These are phyloP conservation scores for Alternaria brassicae DNA, from an alignment of 2,329 filamentous ascomycete species.

Conservation along the genomic window DNA sequence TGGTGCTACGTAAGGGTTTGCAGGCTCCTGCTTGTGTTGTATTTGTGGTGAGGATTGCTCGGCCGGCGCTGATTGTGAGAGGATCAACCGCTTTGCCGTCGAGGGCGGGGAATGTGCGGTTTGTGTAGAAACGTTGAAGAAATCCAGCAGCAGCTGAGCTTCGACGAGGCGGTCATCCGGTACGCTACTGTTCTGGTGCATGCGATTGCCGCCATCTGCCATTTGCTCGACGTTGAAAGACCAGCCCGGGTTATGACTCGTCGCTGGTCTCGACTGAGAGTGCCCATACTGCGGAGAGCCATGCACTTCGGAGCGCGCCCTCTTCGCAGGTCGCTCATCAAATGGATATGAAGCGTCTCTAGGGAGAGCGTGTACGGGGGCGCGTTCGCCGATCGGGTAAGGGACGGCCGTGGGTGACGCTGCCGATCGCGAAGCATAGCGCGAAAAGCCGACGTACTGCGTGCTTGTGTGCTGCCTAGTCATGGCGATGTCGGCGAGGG, in stretches of 20 bases:
- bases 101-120: slow-evolving; percentile 38
- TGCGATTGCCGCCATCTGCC: slow-evolving; percentile 44
- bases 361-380: slow-evolving; percentile 30
- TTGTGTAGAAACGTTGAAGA: slow-evolving; percentile 44
- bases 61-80: slow-evolving; percentile 27
- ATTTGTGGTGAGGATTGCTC: slow-evolving; percentile 15
- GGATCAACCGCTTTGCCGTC: slow-evolving; percentile 39
- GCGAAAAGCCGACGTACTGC: slow-evolving; percentile 31
- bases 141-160: slow-evolving; percentile 56
- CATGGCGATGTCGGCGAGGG: slow-evolving; percentile 53
- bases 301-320: slow-evolving; percentile 65
- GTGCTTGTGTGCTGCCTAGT: slow-evolving; percentile 49
- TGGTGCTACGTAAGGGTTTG: slow-evolving; percentile 16
- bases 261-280: slow-evolving; percentile 53
- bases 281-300: slow-evolving; percentile 51
- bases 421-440: slow-evolving; percentile 29
- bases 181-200: slow-evolving; percentile 45
- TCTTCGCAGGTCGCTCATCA: slow-evolving; percentile 63
- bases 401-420: slow-evolving; percentile 29
- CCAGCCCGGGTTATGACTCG: slow-evolving; percentile 54
- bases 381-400: slow-evolving; percentile 30
- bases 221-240: slow-evolving; percentile 51
- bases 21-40: slow-evolving; percentile 15
- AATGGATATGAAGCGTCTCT: slow-evolving; percentile 18
- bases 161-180: slow-evolving; percentile 51